Base-by-base conservation (phyloP, 2,329 filamentous ascomycete genomes). In the Knoxdaviesia proteae region DNA sequence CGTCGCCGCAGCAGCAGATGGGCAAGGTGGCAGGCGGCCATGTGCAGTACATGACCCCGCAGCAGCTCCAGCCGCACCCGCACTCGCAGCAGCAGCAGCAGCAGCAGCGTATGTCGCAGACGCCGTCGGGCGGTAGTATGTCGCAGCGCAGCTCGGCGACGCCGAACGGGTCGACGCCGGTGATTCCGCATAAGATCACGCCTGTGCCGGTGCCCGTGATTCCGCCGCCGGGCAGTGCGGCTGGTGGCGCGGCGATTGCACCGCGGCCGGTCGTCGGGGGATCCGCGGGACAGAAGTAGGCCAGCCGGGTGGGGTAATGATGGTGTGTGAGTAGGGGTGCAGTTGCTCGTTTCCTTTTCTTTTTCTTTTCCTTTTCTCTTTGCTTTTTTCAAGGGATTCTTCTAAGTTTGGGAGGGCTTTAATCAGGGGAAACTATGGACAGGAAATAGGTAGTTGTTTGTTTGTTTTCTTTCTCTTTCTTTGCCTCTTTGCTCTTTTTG, bases 161-260 rank as follows among this genome's bases (percentile, higher is more conserved):
- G 35, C 41, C 44, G 36, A 38, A 50, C 31, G 52, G 48, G 9
- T 43, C 54, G 20, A 48, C 45, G 9, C 54, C 53, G 39, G 45
- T 56, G 34, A 58, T 60, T 3, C 59, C 57, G 5, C 52, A 58
- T 34, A 64, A 62, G 49, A 61, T 64, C 34, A 64, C 62, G 20
- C 62, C 62, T 6, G 62, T 64, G 6, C 62, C 62, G 5, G 54
- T 64, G 30, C 62, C 62, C 4, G 54, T 58, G 10, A 62, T 63
- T 39, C 61, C 61, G 5, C 40, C 45, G 36, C 39, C 40, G 29
- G 20, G 20, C 20, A 20, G 20, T 20, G 20, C 20, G 20, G 20
- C 20, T 3, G 20, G 20, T 20, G 20, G 20, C 20, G 20, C 20
- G 20, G 20, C 20, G 20, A 20, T 20, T 20, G 20, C 20, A 20